These are phyloP conservation scores for Diaporthe batatas DNA, from an alignment of 2,329 filamentous ascomycete species.

Conservation along the genomic window DNA sequence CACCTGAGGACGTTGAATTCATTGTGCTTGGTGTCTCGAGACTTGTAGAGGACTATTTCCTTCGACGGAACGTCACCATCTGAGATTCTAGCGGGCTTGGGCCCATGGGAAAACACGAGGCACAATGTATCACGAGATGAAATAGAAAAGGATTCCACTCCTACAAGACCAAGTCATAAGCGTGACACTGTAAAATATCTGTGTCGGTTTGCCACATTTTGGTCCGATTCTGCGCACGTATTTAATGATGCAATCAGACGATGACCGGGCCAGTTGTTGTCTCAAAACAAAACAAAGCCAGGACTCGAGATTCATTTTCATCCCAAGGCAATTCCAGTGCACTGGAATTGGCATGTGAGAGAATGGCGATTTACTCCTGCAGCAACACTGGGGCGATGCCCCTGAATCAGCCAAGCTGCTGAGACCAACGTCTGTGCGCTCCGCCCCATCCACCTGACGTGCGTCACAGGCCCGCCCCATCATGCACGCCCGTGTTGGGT, in stretches of 20 bases:
- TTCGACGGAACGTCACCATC: neutral
- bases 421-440: slow-evolving; percentile 17
- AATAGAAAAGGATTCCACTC: neutral
- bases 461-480: slow-evolving; percentile 18
- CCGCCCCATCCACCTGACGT: slow-evolving; percentile 6
- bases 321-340: neutral
- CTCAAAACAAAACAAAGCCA: too few relatives aligned
- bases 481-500: too few relatives aligned
- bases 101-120: neutral
- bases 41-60: slow-evolving; percentile 67
- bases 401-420: neutral
- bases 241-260: neutral
- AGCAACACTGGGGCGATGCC: slow-evolving; percentile 1
- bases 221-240: neutral
- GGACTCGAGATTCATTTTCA: too few relatives aligned
- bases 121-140: too few relatives aligned
- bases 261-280: neutral
- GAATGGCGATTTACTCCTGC: neutral
- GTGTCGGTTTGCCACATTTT: neutral
- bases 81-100: neutral
- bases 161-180: neutral
- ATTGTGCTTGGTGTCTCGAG: slow-evolving; percentile 65
- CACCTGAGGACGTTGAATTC: slow-evolving; percentile 65
- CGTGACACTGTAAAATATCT: neutral
- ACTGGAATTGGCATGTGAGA: neutral